phyloP scores from a whole-genome alignment of 257 asterid species.

The Solanum peruvianum region DNA sequence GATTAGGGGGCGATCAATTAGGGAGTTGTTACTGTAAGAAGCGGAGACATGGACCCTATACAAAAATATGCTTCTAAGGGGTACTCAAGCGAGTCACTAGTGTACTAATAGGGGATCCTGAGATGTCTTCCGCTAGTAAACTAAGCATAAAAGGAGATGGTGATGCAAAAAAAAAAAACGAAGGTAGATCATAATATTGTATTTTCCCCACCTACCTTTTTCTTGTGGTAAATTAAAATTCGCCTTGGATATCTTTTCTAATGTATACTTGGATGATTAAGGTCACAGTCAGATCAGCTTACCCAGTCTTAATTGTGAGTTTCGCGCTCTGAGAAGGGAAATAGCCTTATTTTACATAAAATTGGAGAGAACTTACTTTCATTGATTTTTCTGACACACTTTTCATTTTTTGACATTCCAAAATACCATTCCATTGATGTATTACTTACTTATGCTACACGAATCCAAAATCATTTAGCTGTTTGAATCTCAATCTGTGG shows the following conservation, averaged over 20 bases:
- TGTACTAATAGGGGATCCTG: not conserved
- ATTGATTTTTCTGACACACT: not conserved
- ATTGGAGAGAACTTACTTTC: not conserved
- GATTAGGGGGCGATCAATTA: not conserved
- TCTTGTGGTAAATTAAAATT: not conserved
- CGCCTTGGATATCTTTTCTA: not conserved
- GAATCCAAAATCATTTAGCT: not conserved
- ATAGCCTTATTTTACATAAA: not conserved
- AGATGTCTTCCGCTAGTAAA: not conserved
- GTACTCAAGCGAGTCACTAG: not conserved
- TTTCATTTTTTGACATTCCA: not conserved
- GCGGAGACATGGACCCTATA: not conserved
- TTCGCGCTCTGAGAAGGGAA: not conserved
- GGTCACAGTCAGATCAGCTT: not conserved
- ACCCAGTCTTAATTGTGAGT: not conserved
- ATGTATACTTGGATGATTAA: not conserved
- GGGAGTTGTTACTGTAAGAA: not conserved
- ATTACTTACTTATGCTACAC: not conserved
- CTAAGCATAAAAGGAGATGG: not conserved
- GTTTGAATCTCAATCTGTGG: not conserved
- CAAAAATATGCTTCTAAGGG: not conserved
- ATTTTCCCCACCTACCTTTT: not conserved
- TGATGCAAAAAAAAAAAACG: not conserved
- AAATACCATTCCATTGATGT: not conserved
- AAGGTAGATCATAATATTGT: not conserved